Base-by-base conservation (phyloP, 805 yeast species). In the Candida morakotiae region DNA sequence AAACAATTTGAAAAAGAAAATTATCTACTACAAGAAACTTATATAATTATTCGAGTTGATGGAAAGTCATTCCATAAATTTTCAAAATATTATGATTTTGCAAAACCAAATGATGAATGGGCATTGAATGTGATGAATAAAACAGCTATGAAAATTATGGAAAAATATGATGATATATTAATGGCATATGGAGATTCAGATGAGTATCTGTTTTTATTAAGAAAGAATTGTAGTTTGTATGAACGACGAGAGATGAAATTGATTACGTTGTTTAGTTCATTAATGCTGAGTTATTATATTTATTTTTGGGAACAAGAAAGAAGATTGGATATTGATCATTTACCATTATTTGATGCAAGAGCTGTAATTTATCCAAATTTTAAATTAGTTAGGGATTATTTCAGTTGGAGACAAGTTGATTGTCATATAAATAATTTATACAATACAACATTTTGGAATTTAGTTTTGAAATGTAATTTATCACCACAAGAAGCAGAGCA, bases 161-260 rank as follows among this genome's bases (percentile, higher is more conserved):
- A 70, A 22, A 69, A 73, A 26, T 75, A 87, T 28, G 76, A 83
- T 7, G 98, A 93, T 44, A 72, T 87, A 0, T 51, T 81, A 8
- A 45, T 89, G 56, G 95, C 96, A 0, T 93, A 83, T 55, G 98
- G 98, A 0, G 98, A 93, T 51, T 83, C 95, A 26, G 98, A 93
- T 58, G 98, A 93, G 62, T 93, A 84, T 55, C 82, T 91, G 10
- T 91, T 91, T 57, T 73, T 91, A 4, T 60, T 93, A 36, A 65
- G 79, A 23, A 75, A 71, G 30, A 67, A 67, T 22, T 79, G 93
- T n/a, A 62, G 62, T 1, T 56, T 91, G 42, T 91, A 83, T 52
- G 95, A 89, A 46, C 67, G 98, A 50, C 64, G 98, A 42, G 89
- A 84, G 43, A 72, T 78, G 58, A 93, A 93, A 56, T 62, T 93